These are phyloP conservation scores for Liquidambar formosana DNA, from an alignment of 164 flowering plant genomes.

Conservation along the genomic window DNA sequence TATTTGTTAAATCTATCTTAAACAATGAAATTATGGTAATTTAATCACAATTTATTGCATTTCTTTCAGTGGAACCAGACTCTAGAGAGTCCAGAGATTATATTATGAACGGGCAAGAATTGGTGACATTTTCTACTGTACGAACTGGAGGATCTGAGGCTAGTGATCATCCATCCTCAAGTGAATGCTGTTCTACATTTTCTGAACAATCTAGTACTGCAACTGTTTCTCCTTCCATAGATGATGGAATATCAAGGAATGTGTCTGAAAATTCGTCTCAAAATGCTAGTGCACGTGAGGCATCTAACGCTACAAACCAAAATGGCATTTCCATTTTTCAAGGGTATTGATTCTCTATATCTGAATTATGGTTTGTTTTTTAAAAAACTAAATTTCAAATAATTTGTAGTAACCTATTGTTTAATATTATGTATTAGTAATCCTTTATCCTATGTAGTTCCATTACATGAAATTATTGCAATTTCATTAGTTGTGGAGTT, in stretches of 20 bases:
- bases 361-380: background rate
- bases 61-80: slow-evolving; percentile 41
- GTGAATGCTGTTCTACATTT: slow-evolving; percentile 25
- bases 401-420: background rate
- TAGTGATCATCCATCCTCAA: slow-evolving; percentile 29
- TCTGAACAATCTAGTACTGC: slow-evolving; percentile 31
- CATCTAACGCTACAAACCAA: slow-evolving; percentile 29
- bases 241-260: slow-evolving; percentile 29
- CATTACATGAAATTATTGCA: background rate
- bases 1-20: background rate
- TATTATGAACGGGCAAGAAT: slow-evolving; percentile 39
- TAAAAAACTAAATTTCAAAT: background rate
- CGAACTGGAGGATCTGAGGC: slow-evolving; percentile 16
- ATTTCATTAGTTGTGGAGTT: background rate
- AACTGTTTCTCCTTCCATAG: slow-evolving; percentile 26
- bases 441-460: background rate
- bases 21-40: background rate
- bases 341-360: slow-evolving; percentile 52
- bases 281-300: slow-evolving; percentile 30
- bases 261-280: slow-evolving; percentile 36
- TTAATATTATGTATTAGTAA: background rate
- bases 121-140: slow-evolving; percentile 48
- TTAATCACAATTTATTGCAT: slow-evolving; percentile 3
- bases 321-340: slow-evolving; percentile 69
- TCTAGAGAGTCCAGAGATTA: slow-evolving; percentile 25